Percentiles rank a stretch among this genome's conserved stretches.
phyloP scores from a whole-genome alignment of 2,329 filamentous ascomycete genomes.

The Ophiocordyceps camponoti-floridani region DNA sequence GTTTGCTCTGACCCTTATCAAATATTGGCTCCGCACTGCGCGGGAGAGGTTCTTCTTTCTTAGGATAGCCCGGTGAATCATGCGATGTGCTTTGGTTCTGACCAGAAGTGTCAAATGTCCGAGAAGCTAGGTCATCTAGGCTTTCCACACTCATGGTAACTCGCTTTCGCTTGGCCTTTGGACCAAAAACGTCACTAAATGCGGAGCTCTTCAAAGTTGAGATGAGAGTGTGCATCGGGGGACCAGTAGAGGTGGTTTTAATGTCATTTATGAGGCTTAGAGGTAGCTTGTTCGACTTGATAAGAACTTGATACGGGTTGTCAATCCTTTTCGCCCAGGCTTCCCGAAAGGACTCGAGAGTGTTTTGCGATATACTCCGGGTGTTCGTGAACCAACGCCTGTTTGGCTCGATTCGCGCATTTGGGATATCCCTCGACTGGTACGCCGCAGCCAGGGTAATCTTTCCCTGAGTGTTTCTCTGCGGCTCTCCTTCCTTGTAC shows the following conservation, averaged over 20 bases:
- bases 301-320: slow-evolving; percentile 84
- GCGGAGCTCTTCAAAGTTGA: slow-evolving; percentile 79
- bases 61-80: slow-evolving; percentile 13
- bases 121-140: slow-evolving; percentile 65
- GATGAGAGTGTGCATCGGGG: slow-evolving; percentile 88
- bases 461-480: slow-evolving; percentile 66
- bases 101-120: slow-evolving; percentile 25
- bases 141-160: slow-evolving; percentile 75
- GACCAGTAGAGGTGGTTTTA: slow-evolving; percentile 54
- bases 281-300: slow-evolving; percentile 93
- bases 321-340: slow-evolving; percentile 81
- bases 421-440: slow-evolving; percentile 67
- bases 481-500: slow-evolving; percentile 71
- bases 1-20: slow-evolving; percentile 83
- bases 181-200: slow-evolving; percentile 79
- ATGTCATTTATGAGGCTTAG: slow-evolving; percentile 82
- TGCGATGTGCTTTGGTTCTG: not conserved
- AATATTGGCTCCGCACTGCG: slow-evolving; percentile 66
- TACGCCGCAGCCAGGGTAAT: slow-evolving; percentile 71
- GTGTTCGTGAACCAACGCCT: slow-evolving; percentile 98
- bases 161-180: slow-evolving; percentile 81
- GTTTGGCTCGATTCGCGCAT: slow-evolving; percentile 83
- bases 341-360: slow-evolving; percentile 69
- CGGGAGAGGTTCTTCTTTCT: slow-evolving; percentile 32
- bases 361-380: slow-evolving; percentile 73